phyloP scores from a whole-genome alignment of 2,329 filamentous ascomycete species.

The Trichoderma oligosporum region DNA sequence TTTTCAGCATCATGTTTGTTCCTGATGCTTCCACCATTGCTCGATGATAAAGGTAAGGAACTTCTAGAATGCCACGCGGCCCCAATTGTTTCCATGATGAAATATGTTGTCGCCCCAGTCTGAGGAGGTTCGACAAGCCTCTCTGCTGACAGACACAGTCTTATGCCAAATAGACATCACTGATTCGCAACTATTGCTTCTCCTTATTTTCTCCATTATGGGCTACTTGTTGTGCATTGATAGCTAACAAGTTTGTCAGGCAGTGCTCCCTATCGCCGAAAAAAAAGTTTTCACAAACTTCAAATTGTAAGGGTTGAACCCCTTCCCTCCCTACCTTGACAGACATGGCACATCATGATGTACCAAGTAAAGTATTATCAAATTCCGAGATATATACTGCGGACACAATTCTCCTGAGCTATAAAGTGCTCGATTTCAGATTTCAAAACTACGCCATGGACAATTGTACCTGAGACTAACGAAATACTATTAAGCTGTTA shows the following conservation, averaged over 20 bases:
- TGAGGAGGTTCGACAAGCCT: constrained; percentile 47
- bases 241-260: constrained; percentile 24
- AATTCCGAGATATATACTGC: constrained; percentile 43
- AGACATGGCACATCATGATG: constrained; percentile 35
- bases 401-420: constrained; percentile 36
- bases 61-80: not conserved
- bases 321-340: not conserved
- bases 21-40: not conserved
- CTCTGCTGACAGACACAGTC: constrained; percentile 50
- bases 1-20: not conserved
- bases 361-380: constrained; percentile 39
- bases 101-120: constrained; percentile 49
- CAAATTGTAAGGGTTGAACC: constrained; percentile 14
- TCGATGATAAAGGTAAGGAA: not conserved
- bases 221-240: not conserved
- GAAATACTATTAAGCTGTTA: not conserved
- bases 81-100: constrained; percentile 36
- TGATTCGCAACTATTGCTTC: constrained; percentile 35
- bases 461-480: constrained; percentile 7
- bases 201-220: constrained; percentile 8
- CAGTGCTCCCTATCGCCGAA: not conserved
- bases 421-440: constrained; percentile 5
- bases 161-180: constrained; percentile 55
- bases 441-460: not conserved
- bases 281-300: not conserved